A percentile compares a stretch with the other conserved stretches of the same genome.
These are phyloP conservation scores for Sporodiniella umbellata DNA, from an alignment of 371 early-diverging fungal species.

Conservation along the genomic window DNA sequence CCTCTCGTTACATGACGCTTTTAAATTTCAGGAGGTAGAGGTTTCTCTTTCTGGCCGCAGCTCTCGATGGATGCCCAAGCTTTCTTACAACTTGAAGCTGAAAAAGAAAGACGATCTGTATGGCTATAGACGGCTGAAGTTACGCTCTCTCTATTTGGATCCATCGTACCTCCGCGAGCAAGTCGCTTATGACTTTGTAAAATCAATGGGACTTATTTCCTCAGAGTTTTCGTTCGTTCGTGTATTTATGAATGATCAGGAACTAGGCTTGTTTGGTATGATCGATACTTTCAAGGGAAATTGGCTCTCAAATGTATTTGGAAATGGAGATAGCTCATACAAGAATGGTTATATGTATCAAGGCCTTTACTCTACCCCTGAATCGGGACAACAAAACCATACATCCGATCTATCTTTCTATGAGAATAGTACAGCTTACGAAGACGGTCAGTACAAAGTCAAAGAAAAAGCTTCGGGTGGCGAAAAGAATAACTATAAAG, in stretches of 20 bases:
- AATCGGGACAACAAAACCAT: not conserved
- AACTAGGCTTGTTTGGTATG: slow-evolving; percentile 34
- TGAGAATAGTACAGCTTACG: slow-evolving; percentile 20
- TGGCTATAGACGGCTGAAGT: slow-evolving; percentile 30
- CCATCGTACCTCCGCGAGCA: slow-evolving; percentile 38
- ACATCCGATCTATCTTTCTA: slow-evolving; percentile 17
- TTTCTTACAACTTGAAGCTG: slow-evolving; percentile 24
- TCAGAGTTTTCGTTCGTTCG: slow-evolving; percentile 23
- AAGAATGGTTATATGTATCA: slow-evolving; percentile 33
- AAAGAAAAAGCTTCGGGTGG: slow-evolving; percentile 8
- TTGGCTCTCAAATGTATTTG: slow-evolving; percentile 39
- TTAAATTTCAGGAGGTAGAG: slow-evolving; percentile 8
- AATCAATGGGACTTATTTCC: slow-evolving; percentile 24
- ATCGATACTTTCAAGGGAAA: slow-evolving; percentile 33
- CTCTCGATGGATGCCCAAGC: slow-evolving; percentile 20
- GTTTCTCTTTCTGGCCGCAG: slow-evolving; percentile 27
- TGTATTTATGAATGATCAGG: slow-evolving; percentile 33
- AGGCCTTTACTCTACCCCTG: slow-evolving; percentile 10
- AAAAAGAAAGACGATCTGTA: slow-evolving; percentile 17
- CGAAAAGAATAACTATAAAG: slow-evolving; percentile 11
- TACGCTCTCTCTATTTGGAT: slow-evolving; percentile 29
- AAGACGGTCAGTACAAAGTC: slow-evolving; percentile 25
- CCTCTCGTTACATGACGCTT: slow-evolving; percentile 9
- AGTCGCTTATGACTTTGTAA: slow-evolving; percentile 21
- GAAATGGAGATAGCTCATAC: slow-evolving; percentile 21